Base-by-base conservation (phyloP, 345 rosid species). In the Sisymbrium altissimum region DNA sequence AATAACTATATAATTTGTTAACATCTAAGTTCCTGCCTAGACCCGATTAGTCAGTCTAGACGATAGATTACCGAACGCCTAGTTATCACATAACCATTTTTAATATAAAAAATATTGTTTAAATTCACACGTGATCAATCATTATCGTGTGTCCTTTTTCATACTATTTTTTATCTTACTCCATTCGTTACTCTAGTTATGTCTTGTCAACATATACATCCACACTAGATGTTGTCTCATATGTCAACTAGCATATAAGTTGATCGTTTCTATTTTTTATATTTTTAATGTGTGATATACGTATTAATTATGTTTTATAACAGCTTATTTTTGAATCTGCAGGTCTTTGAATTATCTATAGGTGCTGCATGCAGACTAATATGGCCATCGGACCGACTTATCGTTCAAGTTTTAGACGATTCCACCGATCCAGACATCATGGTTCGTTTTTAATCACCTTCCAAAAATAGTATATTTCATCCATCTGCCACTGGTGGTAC, bases 341-440 rank as follows among this genome's bases (percentile, higher is more conserved):
- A 86, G 87, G 87, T 86, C 41, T 83, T 81, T 69, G 81, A 78
- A 65, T 46, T 84, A 50, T 86, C 90, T 6, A 86, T 86, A 23
- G 85, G 85, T 55, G 88, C 88, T 5, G 84, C 88, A 1, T 86
- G 90, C 66, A 85, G 81, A 38, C 76, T 84, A 17, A 77, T 79
- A 29, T 86, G 90, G 87, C 90, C 87, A 45, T 72, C 71, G 9
- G 80, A 86, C 48, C 65, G 88, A 15, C 56, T 86, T 70, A 76
- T 84, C 53, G 64, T 86, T 60, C 90, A 86, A 78, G 84, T 86
- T 45, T 81, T 86, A 33, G 90, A 86, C 48, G 88, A 86, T 57
- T 86, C 90, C 18, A 86, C 86, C 5, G 83, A 84, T 68, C 84
- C 80, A n/a, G 21, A 79, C 19, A 79, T 82, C 58, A 86, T 84